Conservation (phyloP, 148 eudicot species). For the Suaeda aralocaspica region DNA sequence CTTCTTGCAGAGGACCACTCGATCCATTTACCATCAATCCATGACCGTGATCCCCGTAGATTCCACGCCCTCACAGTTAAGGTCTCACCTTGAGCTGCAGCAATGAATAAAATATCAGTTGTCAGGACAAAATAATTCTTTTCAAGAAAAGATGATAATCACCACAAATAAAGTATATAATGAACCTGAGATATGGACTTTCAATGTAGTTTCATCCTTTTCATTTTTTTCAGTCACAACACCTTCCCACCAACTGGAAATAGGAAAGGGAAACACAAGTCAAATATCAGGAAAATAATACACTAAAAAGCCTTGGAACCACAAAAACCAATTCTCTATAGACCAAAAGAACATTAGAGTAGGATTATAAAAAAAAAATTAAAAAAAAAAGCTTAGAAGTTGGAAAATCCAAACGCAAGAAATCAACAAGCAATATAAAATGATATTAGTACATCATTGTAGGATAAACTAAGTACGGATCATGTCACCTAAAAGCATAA, state of each 20-base stretch:
- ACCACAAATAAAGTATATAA: not conserved
- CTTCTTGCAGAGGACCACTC: conserved; percentile 50
- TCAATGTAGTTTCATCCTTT: conserved; percentile 66
- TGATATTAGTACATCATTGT: no score
- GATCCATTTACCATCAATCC: conserved; percentile 87
- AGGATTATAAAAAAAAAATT: not conserved
- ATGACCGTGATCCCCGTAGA: conserved; percentile 71
- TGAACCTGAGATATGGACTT: conserved; percentile 85
- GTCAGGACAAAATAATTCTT: not conserved
- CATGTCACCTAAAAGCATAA: not conserved
- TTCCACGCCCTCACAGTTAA: conserved; percentile 71
- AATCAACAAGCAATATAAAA: no score
- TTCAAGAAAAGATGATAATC: not conserved
- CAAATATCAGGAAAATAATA: not conserved
- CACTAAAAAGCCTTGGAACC: not conserved
- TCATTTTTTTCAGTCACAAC: conserved; percentile 63
- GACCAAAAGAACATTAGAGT: not conserved
- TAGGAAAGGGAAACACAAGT: conserved; percentile 15
- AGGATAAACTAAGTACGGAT: no score
- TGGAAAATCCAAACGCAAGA: not conserved
- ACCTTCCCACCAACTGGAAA: conserved; percentile 92
- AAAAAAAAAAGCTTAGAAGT: not conserved
- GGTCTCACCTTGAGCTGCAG: conserved; percentile 70
- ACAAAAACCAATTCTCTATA: not conserved
- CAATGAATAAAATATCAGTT: not conserved